phyloP scores from a whole-genome alignment of 2,329 filamentous ascomycete species.

The Epichloe scottii region DNA sequence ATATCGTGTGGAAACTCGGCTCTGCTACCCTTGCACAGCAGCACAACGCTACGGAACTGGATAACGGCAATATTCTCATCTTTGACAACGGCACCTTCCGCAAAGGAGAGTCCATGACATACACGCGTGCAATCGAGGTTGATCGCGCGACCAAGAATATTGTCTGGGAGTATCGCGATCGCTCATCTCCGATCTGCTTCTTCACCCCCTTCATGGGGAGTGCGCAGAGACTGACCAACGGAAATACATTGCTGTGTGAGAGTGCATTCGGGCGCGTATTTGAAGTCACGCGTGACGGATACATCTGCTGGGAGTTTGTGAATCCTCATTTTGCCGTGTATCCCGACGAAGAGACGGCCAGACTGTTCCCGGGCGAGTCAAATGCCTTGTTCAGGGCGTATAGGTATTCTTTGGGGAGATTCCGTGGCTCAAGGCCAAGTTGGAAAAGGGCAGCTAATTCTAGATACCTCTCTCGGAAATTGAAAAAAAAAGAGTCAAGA shows the following conservation, averaged over 20 bases:
- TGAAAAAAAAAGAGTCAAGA: too few species aligned
- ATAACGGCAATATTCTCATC: slow-evolving; percentile 19
- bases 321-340: slow-evolving; percentile 18
- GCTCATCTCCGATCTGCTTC: slow-evolving; percentile 17
- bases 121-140: slow-evolving; percentile 15
- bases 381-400: slow-evolving; percentile 18
- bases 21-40: slow-evolving; percentile 16
- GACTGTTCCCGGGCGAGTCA: slow-evolving; percentile 17
- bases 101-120: slow-evolving; percentile 16
- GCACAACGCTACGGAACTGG: slow-evolving; percentile 18
- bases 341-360: slow-evolving; percentile 12
- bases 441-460: background rate
- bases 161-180: slow-evolving; percentile 19
- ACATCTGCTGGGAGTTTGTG: slow-evolving; percentile 19
- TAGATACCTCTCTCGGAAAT: too few species aligned
- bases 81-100: slow-evolving; percentile 19
- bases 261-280: slow-evolving; percentile 16
- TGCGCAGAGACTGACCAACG: slow-evolving; percentile 16
- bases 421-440: slow-evolving; percentile 12
- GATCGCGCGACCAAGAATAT: slow-evolving; percentile 12
- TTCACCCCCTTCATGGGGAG: slow-evolving; percentile 20
- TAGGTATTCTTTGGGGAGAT: slow-evolving; percentile 16
- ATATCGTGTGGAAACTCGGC: slow-evolving; percentile 17
- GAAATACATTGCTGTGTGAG: slow-evolving; percentile 17
- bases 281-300: slow-evolving; percentile 14